Base-by-base conservation (phyloP, 805 yeast species). In the Nakazawaea ambrosiae region DNA sequence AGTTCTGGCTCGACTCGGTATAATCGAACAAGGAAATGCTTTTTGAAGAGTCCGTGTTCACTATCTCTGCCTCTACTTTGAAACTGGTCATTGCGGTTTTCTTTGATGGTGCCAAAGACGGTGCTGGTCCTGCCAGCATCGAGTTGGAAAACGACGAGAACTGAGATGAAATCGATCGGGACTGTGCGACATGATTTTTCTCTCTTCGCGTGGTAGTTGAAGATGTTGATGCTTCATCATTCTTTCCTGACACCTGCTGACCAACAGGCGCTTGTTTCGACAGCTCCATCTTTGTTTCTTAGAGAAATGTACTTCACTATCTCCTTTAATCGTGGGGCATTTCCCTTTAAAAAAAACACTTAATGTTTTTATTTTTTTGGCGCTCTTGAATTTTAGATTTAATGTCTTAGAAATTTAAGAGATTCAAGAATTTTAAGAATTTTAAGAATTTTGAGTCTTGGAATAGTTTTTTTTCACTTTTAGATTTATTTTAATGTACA, bases 31-130 rank as follows among this genome's bases (percentile, higher is more conserved):
- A 20, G 9, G 28, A 14, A 4, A 34, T 31, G 14, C 15, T 39
- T 19, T 25, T 30, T 18, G 24, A 19, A 11, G 38, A n/a, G n/a
- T 34, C 30, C 8, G 38, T 34, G 20, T 39, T 34, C 33, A 34
- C 38, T 12, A 39, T 31, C 30, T 34, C 38, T 9, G 37, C 42
- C 27, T 39, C 42, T 9, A 39, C 42, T 31, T 39, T 39, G 22
- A 39, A 39, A n/a, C 19, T 30, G 5, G 33, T 9, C 33, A 30
- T 30, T 5, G 15, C 16, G 12, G 20, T 28, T 8, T 28, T 14
- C 20, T 28, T 14, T 8, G 31, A 9, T n/a, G 14, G 14, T 9
- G 14, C 15, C 8, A 26, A 5, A 26, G 25, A 23, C 25, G 25
- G 25, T 26, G 10, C 25, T 11, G 25, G 25, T 8, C 25, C 11